These are phyloP conservation scores for Fusarium illudens DNA, from an alignment of 2,329 filamentous ascomycete species.

Conservation along the genomic window DNA sequence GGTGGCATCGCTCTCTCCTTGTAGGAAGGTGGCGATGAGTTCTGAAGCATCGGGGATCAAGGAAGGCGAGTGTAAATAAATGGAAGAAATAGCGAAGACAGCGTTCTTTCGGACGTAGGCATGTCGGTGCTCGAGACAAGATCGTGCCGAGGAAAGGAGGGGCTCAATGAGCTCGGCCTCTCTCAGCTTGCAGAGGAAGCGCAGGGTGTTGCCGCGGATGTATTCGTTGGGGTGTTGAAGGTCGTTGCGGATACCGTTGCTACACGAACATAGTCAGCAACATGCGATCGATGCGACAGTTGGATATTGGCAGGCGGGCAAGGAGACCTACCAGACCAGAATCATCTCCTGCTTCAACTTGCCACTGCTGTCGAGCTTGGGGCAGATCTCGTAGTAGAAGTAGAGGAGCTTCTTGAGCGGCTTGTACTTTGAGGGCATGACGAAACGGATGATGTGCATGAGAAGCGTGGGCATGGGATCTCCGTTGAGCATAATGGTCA, in stretches of 20 bases:
- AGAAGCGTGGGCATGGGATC: conserved; percentile 94
- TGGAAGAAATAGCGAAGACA: conserved; percentile 92
- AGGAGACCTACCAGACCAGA: conserved; percentile 78
- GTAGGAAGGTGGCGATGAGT: conserved; percentile 87
- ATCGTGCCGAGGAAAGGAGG: conserved; percentile 88
- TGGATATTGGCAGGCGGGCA: not conserved
- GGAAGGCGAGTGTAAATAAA: conserved; percentile 87
- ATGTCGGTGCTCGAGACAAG: conserved; percentile 94
- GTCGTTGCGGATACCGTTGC: conserved; percentile 98
- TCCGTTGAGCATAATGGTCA: conserved; percentile 97
- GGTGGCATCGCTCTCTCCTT: conserved; percentile 89
- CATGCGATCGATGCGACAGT: not conserved
- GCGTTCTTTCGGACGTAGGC: conserved; percentile 99
- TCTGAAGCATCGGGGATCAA: conserved; percentile 96
- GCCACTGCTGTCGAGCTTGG: conserved; percentile 88
- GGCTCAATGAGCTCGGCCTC: conserved; percentile 97
- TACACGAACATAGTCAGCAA: conserved; percentile 50
- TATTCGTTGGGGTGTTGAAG: conserved; percentile 98
- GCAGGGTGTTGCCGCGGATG: conserved; percentile 95
- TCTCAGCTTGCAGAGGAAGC: conserved; percentile 95
- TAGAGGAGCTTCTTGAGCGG: conserved; percentile 97
- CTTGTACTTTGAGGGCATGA: conserved; percentile 99
- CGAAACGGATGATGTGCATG: conserved; percentile 99
- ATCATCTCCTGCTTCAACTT: conserved; percentile 99
- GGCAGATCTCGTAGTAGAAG: conserved; percentile 99